These are phyloP conservation scores for Ophiognomonia clavigignenti-juglandacearum DNA, from an alignment of 2,329 filamentous ascomycete species.

Conservation along the genomic window DNA sequence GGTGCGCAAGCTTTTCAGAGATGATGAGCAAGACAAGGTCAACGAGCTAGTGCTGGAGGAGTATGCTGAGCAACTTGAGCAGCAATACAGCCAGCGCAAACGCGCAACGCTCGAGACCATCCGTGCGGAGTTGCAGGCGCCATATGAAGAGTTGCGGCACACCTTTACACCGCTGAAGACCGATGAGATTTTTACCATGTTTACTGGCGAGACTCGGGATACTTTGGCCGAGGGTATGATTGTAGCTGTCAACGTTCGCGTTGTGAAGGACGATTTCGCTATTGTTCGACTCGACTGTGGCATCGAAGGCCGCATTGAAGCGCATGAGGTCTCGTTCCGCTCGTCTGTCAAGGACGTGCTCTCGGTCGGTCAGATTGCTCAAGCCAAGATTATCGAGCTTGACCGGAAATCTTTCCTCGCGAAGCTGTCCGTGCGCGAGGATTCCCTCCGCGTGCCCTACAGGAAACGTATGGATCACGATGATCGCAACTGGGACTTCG, in stretches of 20 bases:
- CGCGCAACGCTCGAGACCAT: slow-evolving; percentile 95
- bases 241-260: slow-evolving; percentile 79
- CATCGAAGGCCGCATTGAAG: slow-evolving; percentile 81
- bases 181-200: slow-evolving; percentile 90
- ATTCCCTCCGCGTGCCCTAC: slow-evolving; percentile 69
- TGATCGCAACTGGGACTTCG: slow-evolving; percentile 81
- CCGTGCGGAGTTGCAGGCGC: slow-evolving; percentile 83
- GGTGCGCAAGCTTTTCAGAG: slow-evolving; percentile 89
- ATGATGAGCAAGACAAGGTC: slow-evolving; percentile 89
- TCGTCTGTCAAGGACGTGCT: slow-evolving; percentile 67
- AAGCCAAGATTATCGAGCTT: slow-evolving; percentile 81
- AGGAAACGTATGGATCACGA: slow-evolving; percentile 65
- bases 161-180: slow-evolving; percentile 66
- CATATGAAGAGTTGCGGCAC: slow-evolving; percentile 89
- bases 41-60: slow-evolving; percentile 95
- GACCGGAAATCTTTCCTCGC: slow-evolving; percentile 82
- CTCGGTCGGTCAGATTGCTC: slow-evolving; percentile 74
- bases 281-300: slow-evolving; percentile 93
- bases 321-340: slow-evolving; percentile 74
- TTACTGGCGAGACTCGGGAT: slow-evolving; percentile 86
- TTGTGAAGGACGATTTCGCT: slow-evolving; percentile 87
- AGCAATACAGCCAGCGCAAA: slow-evolving; percentile 89
- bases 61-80: slow-evolving; percentile 92
- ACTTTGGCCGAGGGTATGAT: slow-evolving; percentile 88
- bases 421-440: slow-evolving; percentile 80